Evolutionary conservation across 2,329 filamentous ascomycete species (phyloP), one percentile per base, ranked within the genome.

Genomic region (Metarhizium robertsii): DNA sequence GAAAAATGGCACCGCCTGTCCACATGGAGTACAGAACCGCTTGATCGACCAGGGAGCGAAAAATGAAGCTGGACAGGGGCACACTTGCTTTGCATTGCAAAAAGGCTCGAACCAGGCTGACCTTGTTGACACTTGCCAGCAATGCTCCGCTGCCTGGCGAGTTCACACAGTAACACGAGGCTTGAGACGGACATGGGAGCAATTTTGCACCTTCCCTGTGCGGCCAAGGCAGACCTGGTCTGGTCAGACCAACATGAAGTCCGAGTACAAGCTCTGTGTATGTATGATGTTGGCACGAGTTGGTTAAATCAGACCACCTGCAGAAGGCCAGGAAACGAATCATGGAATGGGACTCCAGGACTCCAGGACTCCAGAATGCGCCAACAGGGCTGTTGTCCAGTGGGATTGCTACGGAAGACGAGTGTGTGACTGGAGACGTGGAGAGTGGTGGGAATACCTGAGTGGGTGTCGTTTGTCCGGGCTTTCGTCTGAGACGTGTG

Each of bases 111-210:
- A 45, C 42, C n/a, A 18, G 42, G 16, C 42, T 25, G 42, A 45
- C 42, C 42, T 13, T 45, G 16, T 45, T 25, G 16, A 11, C 42
- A 25, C 42, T 45, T 45, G n/a, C 18, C 42, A 25, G 18, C 42
- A 45, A 8, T 45, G 16, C n/a, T 6, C 32, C 32, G 32, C 32
- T 11, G 6, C 32, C 46, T 49, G 56, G 50, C 50, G 56, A 53
- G 53, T 57, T 55, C 16, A 53, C n/a, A 40, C 42, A 7, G 56
- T 55, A 6, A 50, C 56, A 57, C 56, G 32, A 53, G 49, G 53
- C 42, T 40, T 34, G 52, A 45, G 40, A 53, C 48, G 42, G 53
- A 53, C 36, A 49, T 20, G 47, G 40, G 52, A 50, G 53, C 53
- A 55, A 51, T 53, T 47, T 53, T 53, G 53, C 53, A 53, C 50